Base-by-base conservation (phyloP, 768 basidiomycete species). In the Asterophora parasitica region DNA sequence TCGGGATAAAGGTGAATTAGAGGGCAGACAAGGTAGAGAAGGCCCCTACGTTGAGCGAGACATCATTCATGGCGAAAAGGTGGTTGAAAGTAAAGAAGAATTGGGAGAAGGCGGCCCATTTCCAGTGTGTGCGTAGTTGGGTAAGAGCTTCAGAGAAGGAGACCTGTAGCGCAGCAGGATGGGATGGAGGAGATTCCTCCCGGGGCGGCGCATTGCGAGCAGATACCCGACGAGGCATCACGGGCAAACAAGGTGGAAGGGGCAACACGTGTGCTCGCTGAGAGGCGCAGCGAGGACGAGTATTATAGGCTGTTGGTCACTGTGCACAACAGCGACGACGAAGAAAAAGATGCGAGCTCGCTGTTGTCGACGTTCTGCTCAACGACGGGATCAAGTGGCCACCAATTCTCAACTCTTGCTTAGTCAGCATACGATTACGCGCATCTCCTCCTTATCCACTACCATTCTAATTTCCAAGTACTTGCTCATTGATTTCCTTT, bases 101-200 rank as follows among this genome's bases (percentile, higher is more conserved):
- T 64, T 94, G 91, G 66, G 79, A 79, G 66, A 93, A 87, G 19
- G 85, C 86, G 4, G 92, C 92, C 91, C 91, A 95, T 74, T 88
- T 84, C 90, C 90, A 94, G 54, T 91, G 80, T 49, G 72, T 81
- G 47, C 92, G 77, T 43, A 96, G 82, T 23, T 69, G 60, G 37
- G 62, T 51, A 44, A 85, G 63, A 57, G 80, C 70, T 35, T 72
- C 63, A 35, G 61, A 31, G 17, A 47, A 39, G 30, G 51, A 63
- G 44, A 45, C 58, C 50, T 60, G 57, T 48, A 50, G 60, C 51
- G 39, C 63, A 49, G 48, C 56, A 54, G 65, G 53, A 44, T 61
- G 51, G 42, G 50, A 45, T 41, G 63, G 61, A 37, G 72, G 59
- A 50, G 62, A 53, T 49, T 59, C 54, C 45, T 63, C 55, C 43